A percentile compares a stretch with the other conserved stretches of the same genome.
Evolutionary conservation across 169 alveolate genomes (phyloP).

Genomic region (Blepharisma undulans): DNA sequence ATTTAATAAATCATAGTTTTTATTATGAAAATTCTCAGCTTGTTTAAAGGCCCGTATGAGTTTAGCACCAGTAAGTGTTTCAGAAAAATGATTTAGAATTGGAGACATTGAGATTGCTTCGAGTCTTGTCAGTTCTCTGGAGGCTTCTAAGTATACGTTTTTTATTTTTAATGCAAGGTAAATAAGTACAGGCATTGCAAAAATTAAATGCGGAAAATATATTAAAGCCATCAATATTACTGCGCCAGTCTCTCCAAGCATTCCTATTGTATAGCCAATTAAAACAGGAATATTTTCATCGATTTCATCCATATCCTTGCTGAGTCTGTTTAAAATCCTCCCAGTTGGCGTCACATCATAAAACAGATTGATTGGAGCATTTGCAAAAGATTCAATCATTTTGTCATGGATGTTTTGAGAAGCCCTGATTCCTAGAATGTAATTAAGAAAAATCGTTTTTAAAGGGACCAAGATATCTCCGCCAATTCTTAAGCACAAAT

Average conservation of each 20-base stretch:
- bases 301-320: conserved; percentile 62
- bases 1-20: conserved; percentile 41
- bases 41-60: conserved; percentile 70
- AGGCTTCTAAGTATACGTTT: neutral
- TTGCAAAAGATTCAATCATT: conserved; percentile 34
- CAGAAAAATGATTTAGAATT: conserved; percentile 62
- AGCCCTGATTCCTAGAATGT: neutral
- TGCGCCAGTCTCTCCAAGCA: neutral
- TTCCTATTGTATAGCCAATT: conserved; percentile 28
- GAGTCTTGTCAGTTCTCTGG: conserved; percentile 63
- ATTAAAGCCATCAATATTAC: neutral
- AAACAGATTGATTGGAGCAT: conserved; percentile 65
- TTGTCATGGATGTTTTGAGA: conserved; percentile 25
- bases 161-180: neutral
- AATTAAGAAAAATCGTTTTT: neutral
- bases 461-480: neutral
- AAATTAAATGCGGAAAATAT: neutral
- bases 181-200: neutral
- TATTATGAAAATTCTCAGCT: conserved; percentile 3
- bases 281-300: conserved; percentile 40
- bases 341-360: conserved; percentile 89
- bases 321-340: conserved; percentile 68
- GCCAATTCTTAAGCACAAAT: neutral
- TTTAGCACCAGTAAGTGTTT: conserved; percentile 64
- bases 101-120: conserved; percentile 73